Conservation (phyloP, 345 rosid genomes). For the Citrus maxima region DNA sequence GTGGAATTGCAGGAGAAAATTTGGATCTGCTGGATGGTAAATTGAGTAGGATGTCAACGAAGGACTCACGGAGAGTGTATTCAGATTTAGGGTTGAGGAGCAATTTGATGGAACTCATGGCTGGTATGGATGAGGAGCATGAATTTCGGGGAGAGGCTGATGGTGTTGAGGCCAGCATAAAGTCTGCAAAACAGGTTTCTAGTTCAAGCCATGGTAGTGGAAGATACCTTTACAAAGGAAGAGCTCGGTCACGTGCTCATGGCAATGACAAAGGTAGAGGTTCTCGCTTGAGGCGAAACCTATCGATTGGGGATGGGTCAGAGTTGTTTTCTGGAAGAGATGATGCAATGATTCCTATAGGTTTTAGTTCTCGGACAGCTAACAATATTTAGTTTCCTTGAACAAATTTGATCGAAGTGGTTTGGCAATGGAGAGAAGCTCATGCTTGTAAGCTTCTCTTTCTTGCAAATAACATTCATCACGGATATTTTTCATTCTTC, state of each 20-base stretch:
- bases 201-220: conserved; percentile 44
- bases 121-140: conserved; percentile 39
- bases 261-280: conserved; percentile 13
- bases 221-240: conserved; percentile 27
- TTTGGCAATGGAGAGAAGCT: conserved; percentile 19
- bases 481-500: conserved; percentile 12
- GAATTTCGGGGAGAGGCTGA: conserved; percentile 23
- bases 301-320: conserved; percentile 35
- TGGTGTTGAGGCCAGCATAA: conserved; percentile 16
- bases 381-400: conserved; percentile 12
- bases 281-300: conserved; percentile 22
- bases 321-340: conserved; percentile 24
- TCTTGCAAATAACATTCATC: conserved; percentile 23
- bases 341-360: conserved; percentile 8
- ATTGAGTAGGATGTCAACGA: conserved; percentile 21
- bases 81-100: conserved; percentile 76
- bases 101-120: conserved; percentile 74
- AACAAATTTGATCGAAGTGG: not conserved
- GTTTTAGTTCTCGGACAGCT: conserved; percentile 21
- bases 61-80: conserved; percentile 52
- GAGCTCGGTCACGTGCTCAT: conserved; percentile 15
- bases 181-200: conserved; percentile 20
- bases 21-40: conserved; percentile 34
- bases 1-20: conserved; percentile 22
- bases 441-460: conserved; percentile 23